Base-by-base conservation (phyloP, 345 rosid genomes). In the Gynandropsis gynandra region DNA sequence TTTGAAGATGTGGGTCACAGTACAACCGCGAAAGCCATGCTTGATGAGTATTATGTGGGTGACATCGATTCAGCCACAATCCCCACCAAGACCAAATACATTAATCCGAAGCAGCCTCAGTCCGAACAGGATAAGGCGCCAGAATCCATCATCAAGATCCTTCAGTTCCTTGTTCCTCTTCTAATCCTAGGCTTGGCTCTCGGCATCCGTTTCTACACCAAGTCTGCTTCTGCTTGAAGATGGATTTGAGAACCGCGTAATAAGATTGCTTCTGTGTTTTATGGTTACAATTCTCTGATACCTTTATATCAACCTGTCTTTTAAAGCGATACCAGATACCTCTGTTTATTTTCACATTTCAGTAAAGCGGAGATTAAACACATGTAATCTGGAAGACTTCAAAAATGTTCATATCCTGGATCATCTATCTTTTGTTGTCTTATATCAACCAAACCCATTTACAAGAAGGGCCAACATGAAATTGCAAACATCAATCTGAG, bases 1-100 rank as follows among this genome's bases (percentile, higher is more conserved):
- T 92, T 92, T 16, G 96, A 84, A 63, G 95, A 92, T 67, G 90
- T 92, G 10, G 98, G 95, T 9, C 98, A 92, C 56, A 87, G 98
- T 59, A 67, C 61, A 42, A 75, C 69, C 14, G 98, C 98, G 3
- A 78, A 72, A 56, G 85, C 89, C 4, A 85, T 87, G 95, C 73
- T 87, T 74, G 96, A 81, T 29, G 97, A 87, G 61, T 75, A 59
- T 70, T 81, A 75, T 10, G 72, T 87, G 0, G 98, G 98, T 24
- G 76, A 78, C 11, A 72, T 87, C 5, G 90, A 87, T 53, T 10
- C 82, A 29, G 62, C 83, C 20, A 82, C 90, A 38, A 68, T 85
- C 59, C 94, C 95, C 0, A 10, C 72, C 45, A 70, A 60, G 74
- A 62, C 53, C 47, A 70, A 55, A 52, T 81, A 82, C 63, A 58